phyloP scores from a whole-genome alignment of 2,329 filamentous ascomycete species.

The Colletotrichum tropicicola region DNA sequence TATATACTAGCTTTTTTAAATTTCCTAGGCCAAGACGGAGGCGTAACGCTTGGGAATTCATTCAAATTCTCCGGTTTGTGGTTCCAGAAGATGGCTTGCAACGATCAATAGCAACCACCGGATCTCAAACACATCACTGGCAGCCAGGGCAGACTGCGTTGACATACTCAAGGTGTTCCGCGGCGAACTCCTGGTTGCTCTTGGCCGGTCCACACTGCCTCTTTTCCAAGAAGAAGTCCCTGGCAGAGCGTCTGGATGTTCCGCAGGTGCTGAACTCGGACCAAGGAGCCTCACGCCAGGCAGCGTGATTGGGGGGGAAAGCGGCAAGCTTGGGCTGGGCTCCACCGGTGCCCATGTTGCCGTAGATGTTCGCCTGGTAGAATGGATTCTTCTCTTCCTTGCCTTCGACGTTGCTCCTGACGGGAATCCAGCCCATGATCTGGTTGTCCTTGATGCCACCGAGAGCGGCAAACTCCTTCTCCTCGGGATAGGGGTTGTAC shows the following conservation, averaged over 20 bases:
- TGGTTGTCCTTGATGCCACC: conserved; percentile 3
- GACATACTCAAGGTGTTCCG: background rate
- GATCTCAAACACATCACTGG: background rate
- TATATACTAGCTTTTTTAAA: no score
- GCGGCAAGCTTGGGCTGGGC: background rate
- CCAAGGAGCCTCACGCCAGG: background rate
- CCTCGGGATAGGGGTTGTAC: background rate
- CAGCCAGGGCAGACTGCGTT: background rate
- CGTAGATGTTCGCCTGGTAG: background rate
- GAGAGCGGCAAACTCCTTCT: background rate
- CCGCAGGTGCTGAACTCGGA: background rate
- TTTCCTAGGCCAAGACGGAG: no score
- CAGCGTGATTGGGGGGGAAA: background rate
- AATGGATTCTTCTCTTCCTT: background rate
- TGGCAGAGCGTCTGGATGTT: background rate
- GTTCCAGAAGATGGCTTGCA: no score
- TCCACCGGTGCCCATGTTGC: conserved; percentile 1
- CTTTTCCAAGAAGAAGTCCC: background rate
- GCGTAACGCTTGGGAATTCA: no score
- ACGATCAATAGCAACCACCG: no score
- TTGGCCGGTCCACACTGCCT: background rate
- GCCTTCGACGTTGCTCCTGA: background rate
- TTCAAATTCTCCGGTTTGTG: no score
- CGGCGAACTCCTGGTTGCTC: background rate
- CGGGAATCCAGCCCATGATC: conserved; percentile 1